Conservation (phyloP, 2,329 filamentous ascomycete genomes). For the Emmonsiellopsis sp. region DNA sequence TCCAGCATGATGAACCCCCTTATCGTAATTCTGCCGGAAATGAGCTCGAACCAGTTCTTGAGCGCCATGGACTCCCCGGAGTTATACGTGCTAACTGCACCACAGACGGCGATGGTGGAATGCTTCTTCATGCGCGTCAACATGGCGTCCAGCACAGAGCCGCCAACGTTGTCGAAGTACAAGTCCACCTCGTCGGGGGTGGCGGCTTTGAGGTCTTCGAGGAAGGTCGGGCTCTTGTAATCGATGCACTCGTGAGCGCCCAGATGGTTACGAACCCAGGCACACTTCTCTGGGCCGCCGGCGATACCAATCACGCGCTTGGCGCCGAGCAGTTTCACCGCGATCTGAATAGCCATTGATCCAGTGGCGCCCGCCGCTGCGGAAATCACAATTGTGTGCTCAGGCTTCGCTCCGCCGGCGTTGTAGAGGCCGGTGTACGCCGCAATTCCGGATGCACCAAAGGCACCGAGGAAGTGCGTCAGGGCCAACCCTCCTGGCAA, state of each 20-base stretch:
- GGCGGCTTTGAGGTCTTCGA: slow-evolving; percentile 49
- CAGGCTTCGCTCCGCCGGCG: slow-evolving; percentile 37
- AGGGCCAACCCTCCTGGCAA: background rate
- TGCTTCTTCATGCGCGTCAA: slow-evolving; percentile 53
- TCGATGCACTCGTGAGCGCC: slow-evolving; percentile 61
- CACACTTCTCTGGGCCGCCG: slow-evolving; percentile 58
- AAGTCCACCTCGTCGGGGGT: slow-evolving; percentile 57
- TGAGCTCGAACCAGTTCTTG: slow-evolving; percentile 37
- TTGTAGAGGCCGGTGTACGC: background rate
- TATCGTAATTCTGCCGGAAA: slow-evolving; percentile 41
- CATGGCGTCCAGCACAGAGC: slow-evolving; percentile 60
- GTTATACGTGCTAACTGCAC: slow-evolving; percentile 63
- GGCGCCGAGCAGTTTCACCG: slow-evolving; percentile 57
- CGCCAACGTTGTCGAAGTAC: slow-evolving; percentile 67
- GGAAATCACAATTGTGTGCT: slow-evolving; percentile 68
- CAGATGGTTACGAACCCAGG: slow-evolving; percentile 54
- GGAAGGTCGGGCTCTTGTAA: slow-evolving; percentile 46
- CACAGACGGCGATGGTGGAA: slow-evolving; percentile 63
- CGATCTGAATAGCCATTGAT: slow-evolving; percentile 67
- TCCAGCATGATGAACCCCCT: slow-evolving; percentile 69
- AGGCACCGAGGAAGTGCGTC: background rate
- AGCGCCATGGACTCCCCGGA: slow-evolving; percentile 46
- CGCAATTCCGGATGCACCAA: background rate
- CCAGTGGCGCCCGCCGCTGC: slow-evolving; percentile 73
- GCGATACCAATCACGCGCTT: slow-evolving; percentile 56